Conservation (phyloP, 2,329 filamentous ascomycete species). For the Pseudogymnoascus sp. region DNA sequence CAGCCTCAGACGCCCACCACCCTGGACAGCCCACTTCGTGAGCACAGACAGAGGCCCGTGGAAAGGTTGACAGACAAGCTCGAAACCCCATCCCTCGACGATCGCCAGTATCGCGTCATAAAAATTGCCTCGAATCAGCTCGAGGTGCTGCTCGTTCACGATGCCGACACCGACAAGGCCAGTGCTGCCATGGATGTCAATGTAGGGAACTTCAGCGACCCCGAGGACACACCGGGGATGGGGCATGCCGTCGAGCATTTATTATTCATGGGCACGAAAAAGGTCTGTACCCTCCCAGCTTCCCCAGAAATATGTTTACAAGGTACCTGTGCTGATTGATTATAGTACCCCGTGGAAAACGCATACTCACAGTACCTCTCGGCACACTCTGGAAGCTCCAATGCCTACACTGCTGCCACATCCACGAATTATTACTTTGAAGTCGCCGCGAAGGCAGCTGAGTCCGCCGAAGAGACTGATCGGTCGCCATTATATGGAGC, state of each 20-base stretch:
- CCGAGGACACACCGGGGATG: slow-evolving; percentile 85
- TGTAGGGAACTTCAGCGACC: slow-evolving; percentile 91
- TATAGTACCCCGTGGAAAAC: slow-evolving; percentile 82
- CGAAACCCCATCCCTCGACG: slow-evolving; percentile 78
- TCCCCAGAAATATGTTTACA: neutral
- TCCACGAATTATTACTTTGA: slow-evolving; percentile 99
- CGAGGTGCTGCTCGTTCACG: slow-evolving; percentile 87
- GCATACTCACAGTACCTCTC: slow-evolving; percentile 92
- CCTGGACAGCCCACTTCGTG: slow-evolving; percentile 24
- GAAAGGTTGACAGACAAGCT: slow-evolving; percentile 57
- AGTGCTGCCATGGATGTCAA: slow-evolving; percentile 93
- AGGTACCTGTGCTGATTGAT: neutral
- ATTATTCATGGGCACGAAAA: slow-evolving; percentile 97
- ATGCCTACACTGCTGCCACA: slow-evolving; percentile 87
- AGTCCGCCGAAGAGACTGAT: slow-evolving; percentile 44
- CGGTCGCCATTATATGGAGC: slow-evolving; percentile 62
- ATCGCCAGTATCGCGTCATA: slow-evolving; percentile 82
- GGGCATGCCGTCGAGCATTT: slow-evolving; percentile 88
- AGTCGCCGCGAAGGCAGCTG: slow-evolving; percentile 75
- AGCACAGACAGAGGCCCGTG: slow-evolving; percentile 26
- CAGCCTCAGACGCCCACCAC: slow-evolving; percentile 26
- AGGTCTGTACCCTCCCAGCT: slow-evolving; percentile 43
- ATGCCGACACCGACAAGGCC: slow-evolving; percentile 92
- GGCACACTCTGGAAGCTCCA: slow-evolving; percentile 82
- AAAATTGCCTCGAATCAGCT: slow-evolving; percentile 75